Evolutionary conservation across 2,329 filamentous ascomycete species (phyloP).

Genomic region (Stagonosporopsis chrysanthemi): DNA sequence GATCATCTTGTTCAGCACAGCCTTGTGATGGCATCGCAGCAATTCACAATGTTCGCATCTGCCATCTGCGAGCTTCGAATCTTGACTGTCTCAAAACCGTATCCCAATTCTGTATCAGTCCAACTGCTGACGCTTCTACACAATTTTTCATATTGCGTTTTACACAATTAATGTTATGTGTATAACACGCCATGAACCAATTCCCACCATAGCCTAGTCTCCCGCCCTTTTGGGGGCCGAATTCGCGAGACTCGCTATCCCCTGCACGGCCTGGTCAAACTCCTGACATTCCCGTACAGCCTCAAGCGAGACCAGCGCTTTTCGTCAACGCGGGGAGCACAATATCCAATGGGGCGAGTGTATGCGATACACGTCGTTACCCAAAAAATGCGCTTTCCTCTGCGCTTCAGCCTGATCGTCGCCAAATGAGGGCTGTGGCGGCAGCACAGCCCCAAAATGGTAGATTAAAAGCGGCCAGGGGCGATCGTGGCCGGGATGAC

Average conservation of each 20-base stretch:
- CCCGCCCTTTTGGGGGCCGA: slow-evolving; percentile 8
- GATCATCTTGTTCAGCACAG: slow-evolving; percentile 29
- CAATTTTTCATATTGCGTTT: not conserved
- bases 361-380: slow-evolving; percentile 1
- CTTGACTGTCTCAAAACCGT: not conserved
- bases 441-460: slow-evolving; percentile 5
- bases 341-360: not conserved
- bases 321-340: not conserved
- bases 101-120: not conserved
- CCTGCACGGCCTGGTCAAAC: slow-evolving; percentile 23
- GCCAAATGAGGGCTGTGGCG: slow-evolving; percentile 31
- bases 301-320: not conserved
- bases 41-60: not conserved
- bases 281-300: not conserved
- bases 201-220: slow-evolving; percentile 7
- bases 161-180: slow-evolving; percentile 1
- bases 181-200: slow-evolving; percentile 7
- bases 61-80: not conserved
- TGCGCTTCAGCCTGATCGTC: slow-evolving; percentile 17
- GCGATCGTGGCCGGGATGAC: slow-evolving; percentile 8
- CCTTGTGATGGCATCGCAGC: slow-evolving; percentile 11
- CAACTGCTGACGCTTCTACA: not conserved
- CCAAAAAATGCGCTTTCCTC: not conserved
- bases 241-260: slow-evolving; percentile 27
- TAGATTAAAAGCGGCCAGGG: slow-evolving; percentile 3